Conservation (phyloP, 345 rosid species). For the Adansonia digitata region DNA sequence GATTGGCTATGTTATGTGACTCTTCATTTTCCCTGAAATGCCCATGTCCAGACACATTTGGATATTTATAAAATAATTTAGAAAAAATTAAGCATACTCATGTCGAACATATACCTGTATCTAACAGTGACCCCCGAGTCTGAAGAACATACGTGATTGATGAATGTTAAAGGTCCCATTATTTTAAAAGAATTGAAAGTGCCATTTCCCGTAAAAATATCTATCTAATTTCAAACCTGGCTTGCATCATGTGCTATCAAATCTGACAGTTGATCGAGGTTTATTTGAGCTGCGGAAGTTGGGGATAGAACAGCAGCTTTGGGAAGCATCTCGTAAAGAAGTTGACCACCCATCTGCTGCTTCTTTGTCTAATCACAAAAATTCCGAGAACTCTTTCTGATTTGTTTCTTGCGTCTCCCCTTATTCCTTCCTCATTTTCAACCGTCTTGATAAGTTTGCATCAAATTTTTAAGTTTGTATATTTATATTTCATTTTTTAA, state of each 20-base stretch:
- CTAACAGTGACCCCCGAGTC: too few relatives aligned
- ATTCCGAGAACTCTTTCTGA: slow-evolving; percentile 24
- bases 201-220: not conserved
- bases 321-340: slow-evolving; percentile 83
- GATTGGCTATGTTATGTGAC: too few relatives aligned
- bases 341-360: slow-evolving; percentile 37
- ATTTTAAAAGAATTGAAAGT: too few relatives aligned
- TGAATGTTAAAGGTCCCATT: not conserved
- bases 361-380: slow-evolving; percentile 24
- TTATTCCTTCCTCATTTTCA: not conserved
- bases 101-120: too few relatives aligned
- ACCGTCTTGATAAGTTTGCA: not conserved
- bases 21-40: too few relatives aligned
- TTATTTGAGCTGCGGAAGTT: slow-evolving; percentile 73
- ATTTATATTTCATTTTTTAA: not conserved
- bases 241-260: not conserved
- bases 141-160: too few relatives aligned
- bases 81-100: too few relatives aligned
- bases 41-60: too few relatives aligned
- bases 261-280: slow-evolving; percentile 69
- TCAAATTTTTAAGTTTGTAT: not conserved
- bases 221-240: not conserved
- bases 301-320: slow-evolving; percentile 83
- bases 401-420: not conserved
- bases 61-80: too few relatives aligned